phyloP scores from a whole-genome alignment of 345 rosid genomes.

The Aquilaria yunnanensis region DNA sequence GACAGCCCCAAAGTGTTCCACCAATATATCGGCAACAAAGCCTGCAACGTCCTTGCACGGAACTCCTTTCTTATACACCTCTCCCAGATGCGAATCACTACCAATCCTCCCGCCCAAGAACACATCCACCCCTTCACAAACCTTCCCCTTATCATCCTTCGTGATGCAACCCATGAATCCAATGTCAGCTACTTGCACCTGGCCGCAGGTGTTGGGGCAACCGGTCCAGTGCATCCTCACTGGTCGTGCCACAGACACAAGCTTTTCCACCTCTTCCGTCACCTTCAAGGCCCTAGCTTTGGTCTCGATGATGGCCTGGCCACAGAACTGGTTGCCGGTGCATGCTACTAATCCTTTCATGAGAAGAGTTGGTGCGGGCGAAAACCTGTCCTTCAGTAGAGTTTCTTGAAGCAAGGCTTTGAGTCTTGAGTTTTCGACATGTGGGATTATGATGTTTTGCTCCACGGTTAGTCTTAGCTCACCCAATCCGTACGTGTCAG shows the following conservation, averaged over 20 bases:
- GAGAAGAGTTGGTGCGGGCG: conserved; percentile 69
- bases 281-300: conserved; percentile 84
- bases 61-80: conserved; percentile 67
- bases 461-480: conserved; percentile 92
- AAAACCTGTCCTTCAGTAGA: conserved; percentile 45
- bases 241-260: conserved; percentile 49
- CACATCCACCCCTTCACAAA: conserved; percentile 75
- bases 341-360: conserved; percentile 91
- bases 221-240: conserved; percentile 99
- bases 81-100: conserved; percentile 79
- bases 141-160: conserved; percentile 71
- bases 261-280: conserved; percentile 76
- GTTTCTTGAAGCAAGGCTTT: conserved; percentile 66
- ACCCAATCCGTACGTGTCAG: conserved; percentile 73
- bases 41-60: conserved; percentile 87
- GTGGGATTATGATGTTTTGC: conserved; percentile 86
- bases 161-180: conserved; percentile 97
- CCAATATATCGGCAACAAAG: conserved; percentile 65
- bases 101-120: conserved; percentile 86
- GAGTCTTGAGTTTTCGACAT: conserved; percentile 62
- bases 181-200: conserved; percentile 91
- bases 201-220: conserved; percentile 88
- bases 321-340: conserved; percentile 91
- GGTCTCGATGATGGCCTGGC: conserved; percentile 93
- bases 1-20: conserved; percentile 76